phyloP scores from a whole-genome alignment of 768 basidiomycete genomes.

The Neoboletus magnificus region DNA sequence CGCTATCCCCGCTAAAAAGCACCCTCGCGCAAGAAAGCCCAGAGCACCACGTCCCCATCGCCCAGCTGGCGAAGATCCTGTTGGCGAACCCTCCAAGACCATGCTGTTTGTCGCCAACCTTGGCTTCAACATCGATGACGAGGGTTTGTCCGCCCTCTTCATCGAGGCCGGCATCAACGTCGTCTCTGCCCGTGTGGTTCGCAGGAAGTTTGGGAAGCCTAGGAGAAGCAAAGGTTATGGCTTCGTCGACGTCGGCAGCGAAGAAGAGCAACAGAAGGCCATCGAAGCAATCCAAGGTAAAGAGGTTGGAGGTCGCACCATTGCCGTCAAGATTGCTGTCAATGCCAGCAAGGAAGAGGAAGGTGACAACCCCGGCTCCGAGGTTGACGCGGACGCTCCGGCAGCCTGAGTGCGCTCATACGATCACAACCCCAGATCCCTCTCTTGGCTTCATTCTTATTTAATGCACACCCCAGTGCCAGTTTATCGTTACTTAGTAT shows the following conservation, averaged over 20 bases:
- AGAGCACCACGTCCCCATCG: slow-evolving; percentile 59
- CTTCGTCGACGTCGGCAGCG: slow-evolving; percentile 91
- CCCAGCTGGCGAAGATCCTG: slow-evolving; percentile 77
- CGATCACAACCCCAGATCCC: slow-evolving; percentile 20
- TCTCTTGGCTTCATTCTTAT: slow-evolving; percentile 25
- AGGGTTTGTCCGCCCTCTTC: slow-evolving; percentile 75
- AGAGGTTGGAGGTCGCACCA: slow-evolving; percentile 77
- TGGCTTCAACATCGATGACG: slow-evolving; percentile 90
- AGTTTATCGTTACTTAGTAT: slow-evolving; percentile 32
- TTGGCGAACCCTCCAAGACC: slow-evolving; percentile 83
- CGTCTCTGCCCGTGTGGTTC: slow-evolving; percentile 85
- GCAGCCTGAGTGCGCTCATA: slow-evolving; percentile 19
- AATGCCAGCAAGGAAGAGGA: slow-evolving; percentile 69
- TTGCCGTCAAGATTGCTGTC: slow-evolving; percentile 95
- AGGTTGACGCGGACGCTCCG: slow-evolving; percentile 27
- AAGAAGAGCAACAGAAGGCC: slow-evolving; percentile 90
- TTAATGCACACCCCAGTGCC: slow-evolving; percentile 24
- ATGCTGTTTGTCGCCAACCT: slow-evolving; percentile 98
- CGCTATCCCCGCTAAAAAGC: slow-evolving; percentile 34
- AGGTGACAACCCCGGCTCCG: slow-evolving; percentile 35
- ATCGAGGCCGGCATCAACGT: slow-evolving; percentile 81
- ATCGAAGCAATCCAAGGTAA: slow-evolving; percentile 84
- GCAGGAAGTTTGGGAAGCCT: slow-evolving; percentile 77
- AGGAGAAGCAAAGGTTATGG: slow-evolving; percentile 95
- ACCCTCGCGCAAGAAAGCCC: slow-evolving; percentile 55